A percentile compares a stretch with the other conserved stretches of the same genome.
phyloP scores from a whole-genome alignment of 1,284 basidiomycete species.

The Pyrrhoderma noxium region DNA sequence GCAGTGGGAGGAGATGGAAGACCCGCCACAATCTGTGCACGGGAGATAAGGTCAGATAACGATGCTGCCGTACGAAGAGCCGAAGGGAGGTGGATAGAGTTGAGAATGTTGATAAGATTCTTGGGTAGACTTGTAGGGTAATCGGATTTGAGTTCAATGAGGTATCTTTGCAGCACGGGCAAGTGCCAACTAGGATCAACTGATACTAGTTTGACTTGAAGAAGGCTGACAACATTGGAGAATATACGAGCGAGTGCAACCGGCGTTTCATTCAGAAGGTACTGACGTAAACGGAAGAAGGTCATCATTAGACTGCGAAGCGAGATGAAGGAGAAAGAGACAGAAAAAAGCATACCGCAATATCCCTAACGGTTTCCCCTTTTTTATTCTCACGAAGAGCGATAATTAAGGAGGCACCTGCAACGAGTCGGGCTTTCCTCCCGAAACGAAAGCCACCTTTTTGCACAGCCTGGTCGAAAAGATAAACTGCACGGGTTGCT shows the following conservation, averaged over 20 bases:
- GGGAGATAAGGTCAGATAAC: constrained; percentile 45
- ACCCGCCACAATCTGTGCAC: constrained; percentile 31
- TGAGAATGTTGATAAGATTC: constrained; percentile 23
- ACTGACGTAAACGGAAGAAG: constrained; percentile 26
- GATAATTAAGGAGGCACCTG: constrained; percentile 58
- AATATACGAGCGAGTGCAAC: constrained; percentile 48
- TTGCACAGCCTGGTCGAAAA: constrained; percentile 60
- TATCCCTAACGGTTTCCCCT: constrained; percentile 56
- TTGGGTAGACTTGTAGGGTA: constrained; percentile 25
- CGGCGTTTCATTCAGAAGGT: constrained; percentile 47
- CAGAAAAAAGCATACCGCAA: constrained; percentile 40
- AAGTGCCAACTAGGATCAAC: constrained; percentile 38
- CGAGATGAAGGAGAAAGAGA: neutral
- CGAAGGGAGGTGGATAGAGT: constrained; percentile 30
- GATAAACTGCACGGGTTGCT: constrained; percentile 49
- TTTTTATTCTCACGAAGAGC: constrained; percentile 60
- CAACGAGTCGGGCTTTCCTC: constrained; percentile 53
- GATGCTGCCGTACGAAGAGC: constrained; percentile 49
- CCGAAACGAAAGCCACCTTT: constrained; percentile 59
- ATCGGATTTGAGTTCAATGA: constrained; percentile 31
- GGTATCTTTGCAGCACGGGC: constrained; percentile 39
- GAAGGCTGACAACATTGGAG: constrained; percentile 41
- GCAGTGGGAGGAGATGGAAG: constrained; percentile 47
- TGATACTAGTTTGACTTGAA: constrained; percentile 39
- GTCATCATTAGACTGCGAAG: constrained; percentile 13